A percentile compares a stretch with the other conserved stretches of the same genome.
These are phyloP conservation scores for Ceratocystis harringtonii DNA, from an alignment of 2,329 filamentous ascomycete species.

Conservation along the genomic window DNA sequence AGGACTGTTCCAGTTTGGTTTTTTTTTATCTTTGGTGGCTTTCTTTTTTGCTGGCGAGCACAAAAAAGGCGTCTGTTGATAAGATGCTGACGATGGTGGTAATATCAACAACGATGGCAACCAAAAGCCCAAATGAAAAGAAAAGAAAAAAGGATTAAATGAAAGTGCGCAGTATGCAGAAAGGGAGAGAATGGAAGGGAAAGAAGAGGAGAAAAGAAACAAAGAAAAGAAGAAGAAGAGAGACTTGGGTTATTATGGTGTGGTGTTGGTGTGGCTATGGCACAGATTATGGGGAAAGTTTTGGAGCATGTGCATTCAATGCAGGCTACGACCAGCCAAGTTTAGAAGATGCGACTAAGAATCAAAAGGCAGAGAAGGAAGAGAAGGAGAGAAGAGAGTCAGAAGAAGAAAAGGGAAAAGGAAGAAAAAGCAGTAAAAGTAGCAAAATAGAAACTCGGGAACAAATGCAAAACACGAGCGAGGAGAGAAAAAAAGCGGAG, in stretches of 20 bases:
- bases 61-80: not conserved
- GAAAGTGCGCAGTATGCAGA: not conserved
- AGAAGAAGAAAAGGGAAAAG: not conserved
- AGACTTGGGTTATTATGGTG: not conserved
- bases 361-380: not conserved
- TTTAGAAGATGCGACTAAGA: constrained; percentile 1
- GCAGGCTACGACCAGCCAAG: constrained; percentile 1
- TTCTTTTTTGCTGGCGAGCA: not conserved
- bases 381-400: not conserved
- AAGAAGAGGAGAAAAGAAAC: not conserved
- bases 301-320: constrained; percentile 8
- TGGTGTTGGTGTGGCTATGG: constrained; percentile 9
- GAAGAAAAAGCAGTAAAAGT: not conserved
- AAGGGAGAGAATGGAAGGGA: not conserved
- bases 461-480: not conserved
- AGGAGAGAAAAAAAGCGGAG: not conserved
- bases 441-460: not conserved
- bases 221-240: not conserved
- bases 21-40: not conserved
- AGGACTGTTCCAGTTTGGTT: constrained; percentile 3
- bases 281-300: constrained; percentile 7
- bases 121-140: not conserved
- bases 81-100: not conserved
- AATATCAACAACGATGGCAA: not conserved
- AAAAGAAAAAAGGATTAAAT: constrained; percentile 5